Percentiles rank a stretch among this genome's conserved stretches.
Evolutionary conservation across 164 flowering plant genomes (phyloP).

Genomic region (Vitis rupestris): DNA sequence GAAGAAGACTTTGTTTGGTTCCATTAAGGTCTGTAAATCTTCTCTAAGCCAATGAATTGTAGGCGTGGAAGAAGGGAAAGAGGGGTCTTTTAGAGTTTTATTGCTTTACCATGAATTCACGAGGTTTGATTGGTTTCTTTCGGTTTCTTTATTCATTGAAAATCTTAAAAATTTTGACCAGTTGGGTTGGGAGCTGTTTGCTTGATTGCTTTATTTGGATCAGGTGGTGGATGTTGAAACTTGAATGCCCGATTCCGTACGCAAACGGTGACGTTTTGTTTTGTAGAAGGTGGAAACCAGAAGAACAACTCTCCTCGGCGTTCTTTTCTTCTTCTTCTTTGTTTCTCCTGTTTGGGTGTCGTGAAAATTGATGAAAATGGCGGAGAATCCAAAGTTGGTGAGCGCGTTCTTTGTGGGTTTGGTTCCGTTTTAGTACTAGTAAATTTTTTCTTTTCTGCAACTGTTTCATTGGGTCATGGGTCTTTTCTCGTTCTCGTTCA

Average conservation of each 20-base stretch:
- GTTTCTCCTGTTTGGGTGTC: neutral
- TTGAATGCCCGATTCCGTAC: conserved; percentile 8
- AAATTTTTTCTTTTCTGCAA: conserved; percentile 1
- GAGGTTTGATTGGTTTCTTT: neutral
- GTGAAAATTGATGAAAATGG: conserved; percentile 21
- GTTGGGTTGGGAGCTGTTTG: neutral
- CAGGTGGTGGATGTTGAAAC: neutral
- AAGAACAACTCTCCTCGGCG: neutral
- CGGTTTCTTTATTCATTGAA: no score
- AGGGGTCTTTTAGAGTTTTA: neutral
- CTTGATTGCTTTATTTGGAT: neutral
- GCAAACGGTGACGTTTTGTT: neutral
- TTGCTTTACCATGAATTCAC: neutral
- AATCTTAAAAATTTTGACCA: conserved; percentile 6
- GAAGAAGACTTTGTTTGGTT: no score
- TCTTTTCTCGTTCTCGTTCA: neutral
- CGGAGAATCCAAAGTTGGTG: conserved; percentile 35
- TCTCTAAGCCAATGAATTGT: no score
- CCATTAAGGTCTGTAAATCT: no score
- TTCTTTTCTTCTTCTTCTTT: conserved; percentile 1
- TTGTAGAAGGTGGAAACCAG: no score
- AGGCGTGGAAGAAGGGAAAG: neutral
- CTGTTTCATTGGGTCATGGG: conserved; percentile 13
- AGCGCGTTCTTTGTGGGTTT: conserved; percentile 9
- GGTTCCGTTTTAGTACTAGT: neutral